Evolutionary conservation across 148 eudicot species (phyloP).

Genomic region (Vaccinium myrtillus): DNA sequence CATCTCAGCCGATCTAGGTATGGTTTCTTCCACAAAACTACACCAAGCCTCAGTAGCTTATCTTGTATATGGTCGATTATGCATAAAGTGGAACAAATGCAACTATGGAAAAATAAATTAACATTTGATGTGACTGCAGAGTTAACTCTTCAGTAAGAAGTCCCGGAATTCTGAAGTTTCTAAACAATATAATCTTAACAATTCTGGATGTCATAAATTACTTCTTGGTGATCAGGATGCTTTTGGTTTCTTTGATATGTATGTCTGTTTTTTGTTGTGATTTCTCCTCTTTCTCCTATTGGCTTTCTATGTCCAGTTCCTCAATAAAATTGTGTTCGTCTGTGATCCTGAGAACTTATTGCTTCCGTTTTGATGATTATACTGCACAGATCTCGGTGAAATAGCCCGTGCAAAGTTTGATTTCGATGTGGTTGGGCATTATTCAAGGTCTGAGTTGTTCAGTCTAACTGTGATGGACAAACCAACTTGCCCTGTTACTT

Average conservation of each 20-base stretch:
- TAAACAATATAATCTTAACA: background rate
- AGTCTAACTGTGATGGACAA: conserved; percentile 77
- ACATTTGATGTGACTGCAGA: too few species aligned
- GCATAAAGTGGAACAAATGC: background rate
- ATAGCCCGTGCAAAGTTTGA: conserved; percentile 81
- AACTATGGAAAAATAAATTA: background rate
- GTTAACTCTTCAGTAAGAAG: background rate
- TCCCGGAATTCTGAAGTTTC: background rate
- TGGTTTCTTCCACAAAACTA: background rate
- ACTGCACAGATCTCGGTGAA: conserved; percentile 75
- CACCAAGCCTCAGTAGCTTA: background rate
- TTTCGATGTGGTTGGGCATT: conserved; percentile 93
- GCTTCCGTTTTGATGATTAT: conserved; percentile 9
- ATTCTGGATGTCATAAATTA: background rate
- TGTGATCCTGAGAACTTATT: background rate
- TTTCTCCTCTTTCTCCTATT: background rate
- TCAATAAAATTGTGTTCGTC: background rate
- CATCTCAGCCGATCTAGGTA: conserved; percentile 91
- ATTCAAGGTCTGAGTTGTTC: conserved; percentile 79
- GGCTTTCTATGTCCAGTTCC: background rate
- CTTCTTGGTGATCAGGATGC: background rate
- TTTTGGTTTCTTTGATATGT: background rate
- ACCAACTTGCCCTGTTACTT: conserved; percentile 68
- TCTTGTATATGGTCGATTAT: background rate
- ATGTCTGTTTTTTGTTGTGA: background rate